phyloP scores from a whole-genome alignment of 495 filamentous ascomycete species.

The Xylaria sp. region DNA sequence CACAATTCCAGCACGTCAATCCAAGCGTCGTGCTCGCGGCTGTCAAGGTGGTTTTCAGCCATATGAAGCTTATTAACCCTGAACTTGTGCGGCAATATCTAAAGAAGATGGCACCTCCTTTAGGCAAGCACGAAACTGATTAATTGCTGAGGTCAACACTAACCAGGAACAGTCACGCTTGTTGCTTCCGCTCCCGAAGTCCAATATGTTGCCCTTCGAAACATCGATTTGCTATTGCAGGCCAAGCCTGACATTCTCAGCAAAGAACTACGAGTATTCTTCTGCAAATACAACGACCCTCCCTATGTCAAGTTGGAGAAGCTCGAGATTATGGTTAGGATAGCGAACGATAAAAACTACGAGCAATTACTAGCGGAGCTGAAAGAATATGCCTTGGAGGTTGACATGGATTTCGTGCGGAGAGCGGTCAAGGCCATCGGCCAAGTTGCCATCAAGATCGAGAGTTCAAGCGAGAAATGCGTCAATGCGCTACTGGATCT shows the following conservation, averaged over 20 bases:
- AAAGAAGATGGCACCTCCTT: slow-evolving; percentile 97
- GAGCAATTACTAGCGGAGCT: slow-evolving; percentile 93
- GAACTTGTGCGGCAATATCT: slow-evolving; percentile 83
- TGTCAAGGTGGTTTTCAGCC: slow-evolving; percentile 96
- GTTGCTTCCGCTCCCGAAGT: slow-evolving; percentile 96
- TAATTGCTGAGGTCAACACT: slow-evolving; percentile 23
- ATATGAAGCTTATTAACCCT: slow-evolving; percentile 84
- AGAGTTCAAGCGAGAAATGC: slow-evolving; percentile 89
- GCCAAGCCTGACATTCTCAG: slow-evolving; percentile 95
- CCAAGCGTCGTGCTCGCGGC: slow-evolving; percentile 95
- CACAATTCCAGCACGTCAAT: slow-evolving; percentile 99
- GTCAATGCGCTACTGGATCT: slow-evolving; percentile 93
- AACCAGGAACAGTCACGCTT: slow-evolving; percentile 73
- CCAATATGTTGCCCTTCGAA: slow-evolving; percentile 94
- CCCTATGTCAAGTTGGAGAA: slow-evolving; percentile 98
- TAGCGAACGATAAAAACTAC: slow-evolving; percentile 96
- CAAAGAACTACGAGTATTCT: slow-evolving; percentile 97
- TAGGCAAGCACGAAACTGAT: slow-evolving; percentile 66
- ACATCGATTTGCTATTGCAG: slow-evolving; percentile 94
- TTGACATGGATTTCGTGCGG: slow-evolving; percentile 98
- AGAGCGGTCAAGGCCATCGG: slow-evolving; percentile 94
- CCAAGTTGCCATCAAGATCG: slow-evolving; percentile 98
- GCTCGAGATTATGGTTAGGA: slow-evolving; percentile 98
- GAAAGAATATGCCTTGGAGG: slow-evolving; percentile 96
- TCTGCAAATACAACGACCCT: slow-evolving; percentile 99